A percentile compares a stretch with the other conserved stretches of the same genome.
phyloP scores from a whole-genome alignment of 306 rosid species.

The Senna siamea region DNA sequence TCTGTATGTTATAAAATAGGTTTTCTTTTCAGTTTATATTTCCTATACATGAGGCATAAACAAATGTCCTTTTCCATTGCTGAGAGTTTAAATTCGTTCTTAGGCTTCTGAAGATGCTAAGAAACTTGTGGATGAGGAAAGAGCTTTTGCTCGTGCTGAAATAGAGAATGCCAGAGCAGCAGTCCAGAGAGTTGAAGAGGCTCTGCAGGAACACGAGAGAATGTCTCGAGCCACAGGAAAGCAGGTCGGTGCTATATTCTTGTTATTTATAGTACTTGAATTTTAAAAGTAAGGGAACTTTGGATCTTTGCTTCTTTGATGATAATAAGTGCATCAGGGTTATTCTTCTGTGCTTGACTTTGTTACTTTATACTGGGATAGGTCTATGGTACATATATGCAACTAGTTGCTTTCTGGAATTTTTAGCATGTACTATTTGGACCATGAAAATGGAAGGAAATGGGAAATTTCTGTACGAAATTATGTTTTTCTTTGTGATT shows the following conservation, averaged over 20 bases:
- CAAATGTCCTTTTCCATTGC: neutral
- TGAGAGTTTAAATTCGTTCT: slow-evolving; percentile 43
- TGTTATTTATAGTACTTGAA: slow-evolving; percentile 4
- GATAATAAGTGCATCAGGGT: neutral
- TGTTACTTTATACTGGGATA: neutral
- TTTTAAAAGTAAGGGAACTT: slow-evolving; percentile 9
- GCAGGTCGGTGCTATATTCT: slow-evolving; percentile 56
- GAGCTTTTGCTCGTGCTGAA: slow-evolving; percentile 96
- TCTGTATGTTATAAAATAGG: neutral
- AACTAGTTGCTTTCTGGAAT: slow-evolving; percentile 18
- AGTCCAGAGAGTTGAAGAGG: slow-evolving; percentile 89
- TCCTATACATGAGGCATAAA: neutral
- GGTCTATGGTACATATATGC: slow-evolving; percentile 22
- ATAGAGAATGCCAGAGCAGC: slow-evolving; percentile 92
- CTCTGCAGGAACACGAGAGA: slow-evolving; percentile 81
- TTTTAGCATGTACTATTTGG: neutral
- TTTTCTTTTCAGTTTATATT: slow-evolving; percentile 14
- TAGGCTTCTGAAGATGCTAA: slow-evolving; percentile 97
- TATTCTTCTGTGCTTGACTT: slow-evolving; percentile 14
- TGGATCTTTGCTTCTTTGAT: neutral
- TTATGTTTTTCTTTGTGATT: slow-evolving; percentile 19
- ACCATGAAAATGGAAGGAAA: slow-evolving; percentile 10
- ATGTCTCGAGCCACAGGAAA: slow-evolving; percentile 73
- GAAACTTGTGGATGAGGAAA: slow-evolving; percentile 83
- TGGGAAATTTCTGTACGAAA: neutral